These are phyloP conservation scores for Penicillium palitans DNA, from an alignment of 2,329 filamentous ascomycete genomes.

Conservation along the genomic window DNA sequence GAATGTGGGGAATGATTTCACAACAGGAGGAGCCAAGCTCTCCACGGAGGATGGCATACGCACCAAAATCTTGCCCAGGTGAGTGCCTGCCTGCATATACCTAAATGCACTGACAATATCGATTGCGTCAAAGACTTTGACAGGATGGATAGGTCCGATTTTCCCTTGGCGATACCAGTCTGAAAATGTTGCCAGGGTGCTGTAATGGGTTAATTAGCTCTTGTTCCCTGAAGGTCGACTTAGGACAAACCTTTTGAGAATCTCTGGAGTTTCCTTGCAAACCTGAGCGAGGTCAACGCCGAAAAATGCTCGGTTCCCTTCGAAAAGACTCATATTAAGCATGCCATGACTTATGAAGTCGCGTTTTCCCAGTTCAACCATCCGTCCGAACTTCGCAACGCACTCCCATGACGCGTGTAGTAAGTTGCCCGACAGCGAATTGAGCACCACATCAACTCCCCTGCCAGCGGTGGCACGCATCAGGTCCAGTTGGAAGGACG, in stretches of 20 bases:
- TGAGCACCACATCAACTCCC: constrained; percentile 29
- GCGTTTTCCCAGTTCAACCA: constrained; percentile 28
- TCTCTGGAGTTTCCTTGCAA: neutral
- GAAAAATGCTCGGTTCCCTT: constrained; percentile 13
- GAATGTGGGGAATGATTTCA: constrained; percentile 1
- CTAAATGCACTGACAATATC: constrained; percentile 16
- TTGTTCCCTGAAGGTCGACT: neutral
- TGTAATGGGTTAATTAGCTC: neutral
- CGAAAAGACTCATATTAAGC: constrained; percentile 16
- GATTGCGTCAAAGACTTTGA: constrained; percentile 6
- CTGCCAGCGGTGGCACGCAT: constrained; percentile 11
- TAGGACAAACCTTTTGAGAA: neutral
- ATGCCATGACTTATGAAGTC: constrained; percentile 21
- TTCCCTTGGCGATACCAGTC: constrained; percentile 7
- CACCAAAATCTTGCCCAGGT: constrained; percentile 22
- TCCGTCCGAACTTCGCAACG: constrained; percentile 27
- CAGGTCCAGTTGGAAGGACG: constrained; percentile 14
- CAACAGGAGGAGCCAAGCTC: neutral
- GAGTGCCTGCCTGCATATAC: constrained; percentile 19
- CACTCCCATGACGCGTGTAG: constrained; percentile 30
- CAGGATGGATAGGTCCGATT: constrained; percentile 7
- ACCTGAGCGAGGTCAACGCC: constrained; percentile 15
- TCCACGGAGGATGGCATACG: constrained; percentile 2
- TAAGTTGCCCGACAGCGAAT: constrained; percentile 24
- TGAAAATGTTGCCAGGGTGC: constrained; percentile 3